A percentile compares a stretch with the other conserved stretches of the same genome.
Conservation (phyloP, 2,329 filamentous ascomycete genomes). For the Mycosphaerelloides madeirae region DNA sequence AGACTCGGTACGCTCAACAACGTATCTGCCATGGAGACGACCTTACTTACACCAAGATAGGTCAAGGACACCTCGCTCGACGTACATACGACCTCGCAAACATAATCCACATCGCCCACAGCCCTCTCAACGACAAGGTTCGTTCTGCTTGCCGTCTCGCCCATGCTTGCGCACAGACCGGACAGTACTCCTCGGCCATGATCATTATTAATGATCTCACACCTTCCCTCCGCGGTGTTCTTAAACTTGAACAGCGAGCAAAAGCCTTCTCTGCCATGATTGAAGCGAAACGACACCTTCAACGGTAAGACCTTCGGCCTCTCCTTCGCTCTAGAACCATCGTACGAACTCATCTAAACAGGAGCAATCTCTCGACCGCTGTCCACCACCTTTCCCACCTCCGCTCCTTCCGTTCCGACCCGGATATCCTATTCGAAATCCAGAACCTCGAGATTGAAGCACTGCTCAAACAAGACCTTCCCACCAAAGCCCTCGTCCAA, state of each 20-base stretch:
- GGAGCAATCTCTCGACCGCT: constrained; percentile 54
- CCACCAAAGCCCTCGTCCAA: constrained; percentile 49
- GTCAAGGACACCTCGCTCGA: constrained; percentile 53
- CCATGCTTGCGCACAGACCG: constrained; percentile 59
- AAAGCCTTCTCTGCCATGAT: constrained; percentile 62
- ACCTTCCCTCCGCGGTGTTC: constrained; percentile 59
- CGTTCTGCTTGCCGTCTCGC: constrained; percentile 69
- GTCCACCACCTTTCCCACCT: constrained; percentile 56
- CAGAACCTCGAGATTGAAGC: constrained; percentile 58
- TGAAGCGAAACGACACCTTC: constrained; percentile 59
- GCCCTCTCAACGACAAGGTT: constrained; percentile 59
- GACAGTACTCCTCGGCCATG: constrained; percentile 66
- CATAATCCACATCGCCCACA: too few species aligned
- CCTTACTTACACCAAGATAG: constrained; percentile 29
- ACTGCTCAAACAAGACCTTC: constrained; percentile 43
- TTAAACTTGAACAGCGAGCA: constrained; percentile 74
- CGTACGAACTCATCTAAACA: constrained; percentile 30
- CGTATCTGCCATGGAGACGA: too few species aligned
- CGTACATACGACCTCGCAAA: constrained; percentile 54
- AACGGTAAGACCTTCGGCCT: constrained; percentile 36
- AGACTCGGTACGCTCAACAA: constrained; percentile 57
- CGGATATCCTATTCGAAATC: constrained; percentile 57
- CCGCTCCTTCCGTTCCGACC: constrained; percentile 46
- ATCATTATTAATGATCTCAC: constrained; percentile 57
- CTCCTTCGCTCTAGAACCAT: too few species aligned